Evolutionary conservation across 257 asterid species (phyloP).

Genomic region (Nicotiana otophora): DNA sequence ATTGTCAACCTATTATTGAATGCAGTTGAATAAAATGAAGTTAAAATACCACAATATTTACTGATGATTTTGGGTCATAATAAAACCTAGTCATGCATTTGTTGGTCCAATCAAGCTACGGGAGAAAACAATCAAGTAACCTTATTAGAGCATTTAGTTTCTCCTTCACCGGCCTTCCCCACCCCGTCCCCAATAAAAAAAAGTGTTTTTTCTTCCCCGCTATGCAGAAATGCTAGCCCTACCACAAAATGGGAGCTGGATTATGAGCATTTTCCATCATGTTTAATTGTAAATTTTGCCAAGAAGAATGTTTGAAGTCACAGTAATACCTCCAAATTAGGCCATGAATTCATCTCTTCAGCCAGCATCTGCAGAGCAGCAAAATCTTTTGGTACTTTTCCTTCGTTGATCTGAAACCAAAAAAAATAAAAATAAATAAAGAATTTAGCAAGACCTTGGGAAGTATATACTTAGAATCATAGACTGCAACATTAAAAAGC

Average conservation of each 20-base stretch:
- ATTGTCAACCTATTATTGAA: neutral
- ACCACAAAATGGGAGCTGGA: neutral
- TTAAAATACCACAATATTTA: neutral
- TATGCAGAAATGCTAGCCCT: neutral
- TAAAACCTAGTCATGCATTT: neutral
- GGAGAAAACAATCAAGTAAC: neutral
- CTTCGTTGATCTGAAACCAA: constrained; percentile 65
- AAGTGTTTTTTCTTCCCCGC: neutral
- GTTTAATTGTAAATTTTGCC: neutral
- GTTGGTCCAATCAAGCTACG: neutral
- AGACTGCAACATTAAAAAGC: neutral
- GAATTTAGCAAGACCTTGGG: neutral
- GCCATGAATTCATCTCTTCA: constrained; percentile 90
- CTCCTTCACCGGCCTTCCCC: neutral
- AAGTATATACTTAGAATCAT: neutral
- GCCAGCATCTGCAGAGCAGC: constrained; percentile 75
- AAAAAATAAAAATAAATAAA: neutral
- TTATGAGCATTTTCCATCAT: neutral
- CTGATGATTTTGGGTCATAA: neutral
- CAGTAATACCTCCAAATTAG: constrained; percentile 68
- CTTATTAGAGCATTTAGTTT: neutral
- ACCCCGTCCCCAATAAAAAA: neutral
- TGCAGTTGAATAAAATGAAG: neutral
- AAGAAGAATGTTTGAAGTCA: constrained; percentile 1
- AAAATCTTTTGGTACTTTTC: constrained; percentile 63